Base-by-base conservation (phyloP, 208 protist species). In the Leishmania amazonensis region DNA sequence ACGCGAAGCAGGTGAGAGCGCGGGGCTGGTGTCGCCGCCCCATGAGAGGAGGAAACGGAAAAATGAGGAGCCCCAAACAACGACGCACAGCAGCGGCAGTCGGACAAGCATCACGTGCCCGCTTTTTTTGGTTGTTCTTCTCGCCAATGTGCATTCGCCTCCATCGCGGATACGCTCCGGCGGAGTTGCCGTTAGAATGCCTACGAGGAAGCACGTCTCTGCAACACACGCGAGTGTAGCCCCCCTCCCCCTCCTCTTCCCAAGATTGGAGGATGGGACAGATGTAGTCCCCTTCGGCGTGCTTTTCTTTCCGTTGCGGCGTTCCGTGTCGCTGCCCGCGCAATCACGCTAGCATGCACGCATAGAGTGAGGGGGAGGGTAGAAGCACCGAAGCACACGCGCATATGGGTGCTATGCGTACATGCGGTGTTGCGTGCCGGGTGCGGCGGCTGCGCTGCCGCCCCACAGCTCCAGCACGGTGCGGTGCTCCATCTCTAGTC, bases 401-500 rank as follows among this genome's bases (percentile, higher is more conserved):
- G 28, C 68, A 17, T 53, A 74, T 45, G 45, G 45, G 42, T 19
- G 28, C 38, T 74, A 74, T 28, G 51, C 68, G 68, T 21, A 31
- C 24, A n/a, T 11, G 40, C 45, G 45, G 11, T n/a, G n/a, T 74
- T 74, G 68, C 24, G 24, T 54, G n/a, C 68, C 68, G 28, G 68
- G 28, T 38, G 49, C 60, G 15, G 42, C 45, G 13, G 68, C 42
- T 54, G 49, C 51, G 7, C 72, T 35, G 28, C 75, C 51, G 31
- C 85, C 87, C 90, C 93, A 95, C 73, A 95, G 89, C 84, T 95
- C 93, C 81, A 89, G 83, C 62, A 94, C 91, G 0, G 91, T 95
- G 60, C 93, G 87, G 62, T 95, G 93, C 83, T 96, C 91, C 76
- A 95, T 93, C 81, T 96, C 93, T 17, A 96, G 80, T 17, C 93